Evolutionary conservation across 495 filamentous ascomycete genomes (phyloP), one percentile per base, ranked within the genome.

Genomic region (Cairneyella variabilis): DNA sequence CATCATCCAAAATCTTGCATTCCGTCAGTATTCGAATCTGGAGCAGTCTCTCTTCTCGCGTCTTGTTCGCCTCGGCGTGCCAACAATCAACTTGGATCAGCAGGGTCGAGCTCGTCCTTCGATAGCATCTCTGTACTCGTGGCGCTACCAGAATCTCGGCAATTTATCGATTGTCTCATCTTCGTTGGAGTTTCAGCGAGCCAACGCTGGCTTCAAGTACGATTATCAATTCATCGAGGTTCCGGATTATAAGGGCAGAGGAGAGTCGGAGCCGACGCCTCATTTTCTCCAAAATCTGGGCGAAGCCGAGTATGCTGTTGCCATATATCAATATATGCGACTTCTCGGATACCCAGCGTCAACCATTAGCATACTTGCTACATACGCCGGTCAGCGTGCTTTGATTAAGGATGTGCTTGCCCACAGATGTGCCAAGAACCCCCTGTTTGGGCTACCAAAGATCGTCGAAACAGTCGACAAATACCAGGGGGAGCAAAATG

Each of bases 401-500:
- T 73, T 97, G 64, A 91, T 99, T 56, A 81, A 80, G 59, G 93
- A 99, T 72, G 89, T 97, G 6, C 65, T 99, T 43, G 74, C 66
- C n/a, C 88, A 96, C 63, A 78, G 93, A 26, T 98, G 93, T 62
- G 80, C 79, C 9, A 87, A 82, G 62, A 95, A 88, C 57, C 69
- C 82, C 2, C 70, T 99, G 23, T 99, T 99, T 70, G 91, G 95
- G 10, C 70, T 96, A 71, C 93, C 93, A 34, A 86, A 85, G 66
- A 84, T 88, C 41, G 90, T 99, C 22, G 89, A 87, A 1, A 97
- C 95, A 16, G 95, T 99, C 49, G 93, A 99, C 69, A 95, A 95
- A 67, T 99, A 97, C 61, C 93, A 99, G 73, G 93, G 93, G 58
- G 95, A 97, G 76, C 93, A 99, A 72, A 99, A 97, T 70, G 93